phyloP scores from a whole-genome alignment of 2,329 filamentous ascomycete species.

The Aspergillus sp. region DNA sequence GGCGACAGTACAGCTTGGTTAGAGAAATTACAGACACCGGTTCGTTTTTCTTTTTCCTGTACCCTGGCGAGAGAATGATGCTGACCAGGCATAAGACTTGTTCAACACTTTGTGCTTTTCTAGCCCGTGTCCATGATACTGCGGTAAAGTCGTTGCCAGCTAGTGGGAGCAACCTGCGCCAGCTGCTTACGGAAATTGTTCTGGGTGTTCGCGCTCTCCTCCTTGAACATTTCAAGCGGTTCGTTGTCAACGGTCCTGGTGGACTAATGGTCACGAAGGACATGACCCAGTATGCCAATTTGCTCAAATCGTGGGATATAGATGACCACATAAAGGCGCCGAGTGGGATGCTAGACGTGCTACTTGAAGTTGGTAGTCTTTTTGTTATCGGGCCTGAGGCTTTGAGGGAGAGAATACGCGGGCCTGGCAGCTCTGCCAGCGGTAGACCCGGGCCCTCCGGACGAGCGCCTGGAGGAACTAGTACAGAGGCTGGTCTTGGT shows the following conservation, averaged over 20 bases:
- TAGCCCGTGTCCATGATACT: constrained; percentile 65
- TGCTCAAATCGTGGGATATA: constrained; percentile 79
- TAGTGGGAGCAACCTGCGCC: constrained; percentile 73
- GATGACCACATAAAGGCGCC: constrained; percentile 57
- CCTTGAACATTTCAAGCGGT: constrained; percentile 92
- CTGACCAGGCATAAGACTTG: constrained; percentile 59
- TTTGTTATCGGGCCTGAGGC: constrained; percentile 90
- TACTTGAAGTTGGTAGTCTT: constrained; percentile 90
- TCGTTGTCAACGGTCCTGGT: constrained; percentile 87
- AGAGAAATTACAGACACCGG: constrained; percentile 77
- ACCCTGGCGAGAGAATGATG: neutral
- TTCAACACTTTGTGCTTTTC: constrained; percentile 75
- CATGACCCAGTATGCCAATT: constrained; percentile 86
- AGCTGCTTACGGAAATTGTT: constrained; percentile 81
- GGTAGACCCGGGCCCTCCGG: constrained; percentile 28
- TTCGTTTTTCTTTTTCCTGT: constrained; percentile 25
- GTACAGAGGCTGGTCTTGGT: constrained; percentile 54
- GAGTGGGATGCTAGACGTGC: constrained; percentile 69
- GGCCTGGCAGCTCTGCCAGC: constrained; percentile 48
- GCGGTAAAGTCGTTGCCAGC: constrained; percentile 63
- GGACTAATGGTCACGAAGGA: constrained; percentile 96
- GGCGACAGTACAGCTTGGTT: constrained; percentile 60
- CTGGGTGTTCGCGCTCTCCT: constrained; percentile 74
- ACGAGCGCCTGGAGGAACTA: constrained; percentile 47
- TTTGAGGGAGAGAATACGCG: constrained; percentile 67